These are phyloP conservation scores for Komagataella populi DNA, from an alignment of 805 yeast genomes.

Conservation along the genomic window DNA sequence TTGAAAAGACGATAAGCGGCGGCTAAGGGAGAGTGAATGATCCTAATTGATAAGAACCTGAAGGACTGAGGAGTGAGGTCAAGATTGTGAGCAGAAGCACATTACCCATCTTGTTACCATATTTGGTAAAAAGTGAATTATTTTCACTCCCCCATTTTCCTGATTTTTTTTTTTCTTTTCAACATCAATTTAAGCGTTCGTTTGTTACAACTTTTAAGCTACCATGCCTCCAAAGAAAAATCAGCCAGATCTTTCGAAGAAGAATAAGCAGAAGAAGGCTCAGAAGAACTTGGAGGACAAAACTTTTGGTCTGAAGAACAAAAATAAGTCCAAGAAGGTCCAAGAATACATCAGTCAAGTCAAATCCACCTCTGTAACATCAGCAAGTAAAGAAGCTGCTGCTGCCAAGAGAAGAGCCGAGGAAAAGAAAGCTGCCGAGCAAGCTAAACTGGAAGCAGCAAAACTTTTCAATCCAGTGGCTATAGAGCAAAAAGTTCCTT, in stretches of 20 bases:
- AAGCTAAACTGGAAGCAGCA: constrained; percentile 78
- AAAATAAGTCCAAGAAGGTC: constrained; percentile 87
- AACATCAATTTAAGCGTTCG: neutral
- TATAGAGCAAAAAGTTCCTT: constrained; percentile 75
- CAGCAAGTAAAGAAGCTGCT: constrained; percentile 30
- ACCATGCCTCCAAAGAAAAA: constrained; percentile 78
- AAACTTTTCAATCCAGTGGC: constrained; percentile 55
- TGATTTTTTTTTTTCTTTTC: neutral
- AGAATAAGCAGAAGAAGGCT: constrained; percentile 45
- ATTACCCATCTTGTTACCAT: neutral
- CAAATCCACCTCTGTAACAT: constrained; percentile 39
- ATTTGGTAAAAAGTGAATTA: neutral
- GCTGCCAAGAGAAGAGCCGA: constrained; percentile 62
- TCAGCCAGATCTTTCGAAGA: constrained; percentile 44
- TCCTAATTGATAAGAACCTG: neutral
- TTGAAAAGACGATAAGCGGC: neutral
- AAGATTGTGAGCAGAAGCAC: neutral
- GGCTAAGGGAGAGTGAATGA: neutral
- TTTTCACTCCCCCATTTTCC: neutral
- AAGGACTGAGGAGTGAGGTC: neutral
- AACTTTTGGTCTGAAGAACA: constrained; percentile 87
- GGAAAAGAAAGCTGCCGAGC: constrained; percentile 83
- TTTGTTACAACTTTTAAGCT: neutral
- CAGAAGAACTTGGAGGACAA: constrained; percentile 65
- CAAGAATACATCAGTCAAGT: constrained; percentile 62